Percentiles rank a stretch among this genome's conserved stretches.
These are phyloP conservation scores for Cladosporium colombiae DNA, from an alignment of 2,329 filamentous ascomycete genomes.

Conservation along the genomic window DNA sequence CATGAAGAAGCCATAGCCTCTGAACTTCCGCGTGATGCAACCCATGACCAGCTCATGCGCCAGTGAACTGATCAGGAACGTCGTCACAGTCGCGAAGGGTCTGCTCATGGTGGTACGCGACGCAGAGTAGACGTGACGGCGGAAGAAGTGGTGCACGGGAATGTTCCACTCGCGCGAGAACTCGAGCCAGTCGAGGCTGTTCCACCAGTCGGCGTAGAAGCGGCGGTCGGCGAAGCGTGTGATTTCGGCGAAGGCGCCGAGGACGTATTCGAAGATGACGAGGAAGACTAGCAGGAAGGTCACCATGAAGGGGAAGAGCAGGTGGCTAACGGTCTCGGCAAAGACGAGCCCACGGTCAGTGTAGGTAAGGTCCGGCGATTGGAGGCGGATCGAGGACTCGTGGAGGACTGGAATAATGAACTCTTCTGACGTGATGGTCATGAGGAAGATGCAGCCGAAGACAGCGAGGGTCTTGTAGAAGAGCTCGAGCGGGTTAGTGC, in stretches of 20 bases:
- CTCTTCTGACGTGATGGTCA: constrained; percentile 88
- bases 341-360: constrained; percentile 76
- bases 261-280: constrained; percentile 95
- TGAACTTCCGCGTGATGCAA: constrained; percentile 94
- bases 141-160: constrained; percentile 94
- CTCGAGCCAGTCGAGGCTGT: constrained; percentile 84
- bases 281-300: constrained; percentile 94
- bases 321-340: constrained; percentile 83
- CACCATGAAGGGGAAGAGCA: constrained; percentile 97
- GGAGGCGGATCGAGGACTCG: constrained; percentile 64
- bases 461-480: constrained; percentile 84
- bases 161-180: constrained; percentile 97
- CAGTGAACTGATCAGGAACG: constrained; percentile 84
- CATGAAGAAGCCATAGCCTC: constrained; percentile 88
- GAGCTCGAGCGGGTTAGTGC: constrained; percentile 77
- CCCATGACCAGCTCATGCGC: constrained; percentile 97
- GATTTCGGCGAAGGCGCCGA: constrained; percentile 92
- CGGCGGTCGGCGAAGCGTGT: constrained; percentile 81
- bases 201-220: constrained; percentile 82
- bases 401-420: constrained; percentile 89
- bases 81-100: constrained; percentile 78
- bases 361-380: constrained; percentile 45
- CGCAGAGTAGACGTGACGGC: constrained; percentile 89
- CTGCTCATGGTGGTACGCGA: constrained; percentile 71
- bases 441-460: constrained; percentile 93